Conservation (phyloP, 805 yeast genomes). For the Candida tammaniensis region DNA sequence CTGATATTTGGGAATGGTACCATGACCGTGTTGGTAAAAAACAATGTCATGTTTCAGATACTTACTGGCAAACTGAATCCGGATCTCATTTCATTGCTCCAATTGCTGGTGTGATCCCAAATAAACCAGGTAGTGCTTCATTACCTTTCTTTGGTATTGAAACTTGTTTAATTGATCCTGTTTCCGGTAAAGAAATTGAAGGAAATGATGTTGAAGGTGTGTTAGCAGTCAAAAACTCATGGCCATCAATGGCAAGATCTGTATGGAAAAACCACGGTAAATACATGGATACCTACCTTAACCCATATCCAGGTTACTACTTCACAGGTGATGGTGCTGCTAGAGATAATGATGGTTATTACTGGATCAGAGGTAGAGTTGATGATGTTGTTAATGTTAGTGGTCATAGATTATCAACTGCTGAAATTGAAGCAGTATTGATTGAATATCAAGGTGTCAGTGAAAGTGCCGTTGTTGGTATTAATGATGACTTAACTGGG, state of each 20-base stretch:
- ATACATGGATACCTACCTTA: slow-evolving; percentile 76
- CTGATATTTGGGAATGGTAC: slow-evolving; percentile 88
- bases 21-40: slow-evolving; percentile 68
- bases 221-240: slow-evolving; percentile 62
- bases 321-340: slow-evolving; percentile 93
- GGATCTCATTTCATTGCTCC: slow-evolving; percentile 81
- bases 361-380: slow-evolving; percentile 84
- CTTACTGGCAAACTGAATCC: slow-evolving; percentile 89
- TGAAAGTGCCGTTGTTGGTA: slow-evolving; percentile 83
- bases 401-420: slow-evolving; percentile 85
- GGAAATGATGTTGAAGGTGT: slow-evolving; percentile 82
- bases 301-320: slow-evolving; percentile 78
- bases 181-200: slow-evolving; percentile 62
- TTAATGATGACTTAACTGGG: slow-evolving; percentile 80
- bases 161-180: slow-evolving; percentile 71
- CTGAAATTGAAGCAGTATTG: slow-evolving; percentile 82
- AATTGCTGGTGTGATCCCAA: slow-evolving; percentile 70
- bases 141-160: slow-evolving; percentile 83
- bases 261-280: slow-evolving; percentile 76
- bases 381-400: slow-evolving; percentile 87
- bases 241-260: slow-evolving; percentile 87
- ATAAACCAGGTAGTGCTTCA: slow-evolving; percentile 84
- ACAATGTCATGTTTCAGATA: slow-evolving; percentile 71
- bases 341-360: slow-evolving; percentile 77
- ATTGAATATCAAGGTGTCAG: slow-evolving; percentile 68